Evolutionary conservation across 179 eudicot genomes (phyloP), one percentile per base, ranked within the genome.

Genomic region (Vitellaria paradoxa): DNA sequence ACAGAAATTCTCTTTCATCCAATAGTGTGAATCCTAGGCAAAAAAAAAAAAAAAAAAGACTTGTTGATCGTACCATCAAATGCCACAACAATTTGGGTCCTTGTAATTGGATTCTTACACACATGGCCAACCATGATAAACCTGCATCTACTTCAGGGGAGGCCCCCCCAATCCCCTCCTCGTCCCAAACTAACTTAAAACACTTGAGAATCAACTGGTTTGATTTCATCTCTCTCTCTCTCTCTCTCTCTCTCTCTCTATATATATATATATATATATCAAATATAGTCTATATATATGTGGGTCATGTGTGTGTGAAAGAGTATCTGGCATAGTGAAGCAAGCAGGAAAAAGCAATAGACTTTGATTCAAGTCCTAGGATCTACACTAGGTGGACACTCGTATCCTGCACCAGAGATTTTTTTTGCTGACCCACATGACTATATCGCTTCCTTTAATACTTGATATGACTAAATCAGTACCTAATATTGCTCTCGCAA

Each of bases 381-480:
- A 9, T 45, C 50, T 72, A 57, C 26, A 50, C 61, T 37, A 56
- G 47, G 64, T 55, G 63, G 64, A 56, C 75, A 26, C 23, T 64
- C 64, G 56, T 26, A 71, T 71, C 75, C 63, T 71, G n/a, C 63
- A 55, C 66, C 66, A 7, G n/a, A 71, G 75, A 71, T 71, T 55
- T 68, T 46, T 30, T 30, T 24, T 59, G 47, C 45, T 59, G 42
- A 59, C 74, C 15, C 47, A 53, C 55, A 26, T 53, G 45, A 55
- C 75, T 14, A 13, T 18, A 50, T 52, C 74, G 53, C 10, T 37
- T 53, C 17, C 21, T 50, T 2, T 12, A 50, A 7, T 12, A 50
- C 5, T 50, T 50, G 11, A 50, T 50, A 6, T 50, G 55, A 56
- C 24, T 17, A 56, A 21, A 7, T 62, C 66, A 62, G 13, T 24